These are phyloP conservation scores for Mercurialis annua DNA, from an alignment of 345 rosid genomes.

Conservation along the genomic window DNA sequence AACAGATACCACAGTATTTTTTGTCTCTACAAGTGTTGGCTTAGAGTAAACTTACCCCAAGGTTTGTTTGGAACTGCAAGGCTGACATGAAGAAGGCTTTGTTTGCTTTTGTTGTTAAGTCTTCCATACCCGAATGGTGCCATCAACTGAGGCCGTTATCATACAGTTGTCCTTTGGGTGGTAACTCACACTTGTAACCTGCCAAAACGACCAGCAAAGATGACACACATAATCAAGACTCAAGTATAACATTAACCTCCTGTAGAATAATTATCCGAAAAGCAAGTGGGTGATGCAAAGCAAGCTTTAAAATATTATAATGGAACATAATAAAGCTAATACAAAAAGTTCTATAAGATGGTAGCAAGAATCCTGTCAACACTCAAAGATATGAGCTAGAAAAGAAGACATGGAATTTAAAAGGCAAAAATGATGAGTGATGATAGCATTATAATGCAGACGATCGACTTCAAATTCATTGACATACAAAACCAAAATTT, in stretches of 20 bases:
- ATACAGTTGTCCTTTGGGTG: constrained; percentile 80
- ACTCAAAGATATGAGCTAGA: neutral
- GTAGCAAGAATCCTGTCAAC: neutral
- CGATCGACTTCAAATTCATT: no score
- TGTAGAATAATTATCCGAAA: neutral
- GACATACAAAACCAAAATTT: no score
- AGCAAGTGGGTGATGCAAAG: neutral
- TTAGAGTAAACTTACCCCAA: neutral
- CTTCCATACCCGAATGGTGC: constrained; percentile 83
- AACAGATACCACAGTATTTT: neutral
- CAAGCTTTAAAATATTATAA: neutral
- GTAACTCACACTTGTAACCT: constrained; percentile 95
- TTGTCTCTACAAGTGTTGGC: neutral
- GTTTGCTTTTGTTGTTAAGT: constrained; percentile 10
- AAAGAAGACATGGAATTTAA: neutral
- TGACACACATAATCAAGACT: neutral
- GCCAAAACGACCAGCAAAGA: constrained; percentile 15
- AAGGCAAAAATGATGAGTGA: neutral
- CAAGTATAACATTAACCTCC: neutral
- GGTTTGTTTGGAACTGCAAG: neutral
- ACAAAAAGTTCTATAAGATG: neutral
- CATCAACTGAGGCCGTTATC: constrained; percentile 87
- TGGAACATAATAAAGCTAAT: neutral
- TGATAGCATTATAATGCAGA: no score
- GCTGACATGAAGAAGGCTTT: neutral